A percentile compares a stretch with the other conserved stretches of the same genome.
phyloP scores from a whole-genome alignment of 495 filamentous ascomycete genomes.

The Trichoderma orchidacearum region DNA sequence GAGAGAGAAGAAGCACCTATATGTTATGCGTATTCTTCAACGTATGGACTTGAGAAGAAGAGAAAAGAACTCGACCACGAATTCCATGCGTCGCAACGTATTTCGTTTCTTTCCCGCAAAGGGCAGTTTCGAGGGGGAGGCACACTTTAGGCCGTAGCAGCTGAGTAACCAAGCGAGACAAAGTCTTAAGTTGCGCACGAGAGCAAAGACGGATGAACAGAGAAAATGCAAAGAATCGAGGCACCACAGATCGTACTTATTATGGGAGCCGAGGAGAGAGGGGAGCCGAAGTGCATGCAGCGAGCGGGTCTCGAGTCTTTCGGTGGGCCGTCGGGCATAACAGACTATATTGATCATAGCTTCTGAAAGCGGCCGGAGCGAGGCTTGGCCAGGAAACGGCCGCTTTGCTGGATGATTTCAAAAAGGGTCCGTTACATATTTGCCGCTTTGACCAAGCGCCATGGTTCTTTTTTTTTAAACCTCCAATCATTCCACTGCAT shows the following conservation, averaged over 20 bases:
- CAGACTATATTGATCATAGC: not conserved
- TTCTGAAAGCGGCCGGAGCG: not conserved
- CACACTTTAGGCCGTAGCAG: not conserved
- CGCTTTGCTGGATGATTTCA: not conserved
- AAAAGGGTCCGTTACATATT: too few species aligned
- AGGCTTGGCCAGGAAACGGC: not conserved
- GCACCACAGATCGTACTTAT: too few species aligned
- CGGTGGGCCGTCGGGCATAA: not conserved
- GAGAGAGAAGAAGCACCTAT: not conserved
- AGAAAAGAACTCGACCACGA: slow-evolving; percentile 27
- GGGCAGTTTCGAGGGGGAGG: not conserved
- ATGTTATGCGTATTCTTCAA: slow-evolving; percentile 3
- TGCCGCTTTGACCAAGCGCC: too few species aligned
- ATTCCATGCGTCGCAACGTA: slow-evolving; percentile 15
- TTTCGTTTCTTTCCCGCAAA: not conserved
- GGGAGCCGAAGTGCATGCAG: not conserved
- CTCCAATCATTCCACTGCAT: too few species aligned
- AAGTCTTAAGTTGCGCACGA: not conserved
- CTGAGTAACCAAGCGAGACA: not conserved
- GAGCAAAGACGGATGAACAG: not conserved
- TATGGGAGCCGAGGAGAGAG: too few species aligned
- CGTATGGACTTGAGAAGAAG: slow-evolving; percentile 27
- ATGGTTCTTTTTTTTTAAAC: too few species aligned
- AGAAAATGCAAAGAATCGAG: not conserved
- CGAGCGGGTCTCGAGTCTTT: not conserved